phyloP scores from a whole-genome alignment of 306 rosid genomes.

The Malus sieversii region DNA sequence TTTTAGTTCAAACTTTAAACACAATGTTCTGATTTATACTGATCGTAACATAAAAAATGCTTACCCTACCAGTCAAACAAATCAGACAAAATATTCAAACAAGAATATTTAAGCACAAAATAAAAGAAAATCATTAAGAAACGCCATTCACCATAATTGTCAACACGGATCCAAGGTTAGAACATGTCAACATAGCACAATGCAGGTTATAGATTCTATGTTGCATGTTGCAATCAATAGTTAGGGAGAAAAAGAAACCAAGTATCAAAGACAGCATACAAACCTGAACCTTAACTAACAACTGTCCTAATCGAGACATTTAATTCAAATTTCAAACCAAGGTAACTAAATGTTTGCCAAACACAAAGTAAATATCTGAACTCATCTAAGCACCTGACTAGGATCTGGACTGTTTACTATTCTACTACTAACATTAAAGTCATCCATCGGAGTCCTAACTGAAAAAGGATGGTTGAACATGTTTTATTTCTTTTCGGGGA shows the following conservation, averaged over 20 bases:
- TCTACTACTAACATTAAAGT: background rate
- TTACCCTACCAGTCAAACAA: background rate
- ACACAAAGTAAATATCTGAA: too few relatives aligned
- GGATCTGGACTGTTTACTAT: background rate
- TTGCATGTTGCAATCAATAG: background rate
- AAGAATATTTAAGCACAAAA: too few relatives aligned
- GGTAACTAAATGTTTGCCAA: background rate
- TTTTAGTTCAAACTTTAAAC: too few relatives aligned
- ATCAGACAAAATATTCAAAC: too few relatives aligned
- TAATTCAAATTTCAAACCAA: background rate
- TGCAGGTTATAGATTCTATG: background rate
- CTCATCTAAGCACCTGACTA: background rate
- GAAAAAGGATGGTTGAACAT: background rate
- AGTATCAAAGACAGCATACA: background rate
- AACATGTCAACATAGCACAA: background rate
- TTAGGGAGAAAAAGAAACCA: background rate
- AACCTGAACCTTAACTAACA: background rate
- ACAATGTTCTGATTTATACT: too few relatives aligned
- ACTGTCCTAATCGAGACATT: background rate
- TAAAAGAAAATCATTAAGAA: too few relatives aligned
- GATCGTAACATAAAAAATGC: too few relatives aligned
- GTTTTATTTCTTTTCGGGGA: background rate
- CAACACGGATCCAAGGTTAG: too few relatives aligned
- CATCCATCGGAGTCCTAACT: background rate
- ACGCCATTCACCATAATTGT: too few relatives aligned